A percentile compares a stretch with the other conserved stretches of the same genome.
Conservation (phyloP, 2,329 filamentous ascomycete genomes). For the Botryosphaeria dothidea region DNA sequence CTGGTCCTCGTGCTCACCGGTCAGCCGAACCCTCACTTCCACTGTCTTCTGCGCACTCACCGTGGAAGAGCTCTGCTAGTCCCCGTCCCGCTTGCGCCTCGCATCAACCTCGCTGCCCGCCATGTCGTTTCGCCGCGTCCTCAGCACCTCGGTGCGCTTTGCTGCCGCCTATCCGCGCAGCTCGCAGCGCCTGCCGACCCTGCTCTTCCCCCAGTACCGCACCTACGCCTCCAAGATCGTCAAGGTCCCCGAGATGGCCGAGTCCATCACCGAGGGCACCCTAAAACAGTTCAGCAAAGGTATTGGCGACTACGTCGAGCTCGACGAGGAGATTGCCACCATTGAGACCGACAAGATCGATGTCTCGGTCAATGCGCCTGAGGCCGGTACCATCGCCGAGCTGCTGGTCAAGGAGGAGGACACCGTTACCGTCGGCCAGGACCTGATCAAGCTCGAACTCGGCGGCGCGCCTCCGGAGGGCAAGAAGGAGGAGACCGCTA, state of each 20-base stretch:
- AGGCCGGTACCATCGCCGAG: constrained; percentile 88
- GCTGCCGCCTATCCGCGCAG: constrained; percentile 25
- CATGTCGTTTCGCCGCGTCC: constrained; percentile 18
- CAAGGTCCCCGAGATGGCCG: constrained; percentile 97
- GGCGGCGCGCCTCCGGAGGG: constrained; percentile 56
- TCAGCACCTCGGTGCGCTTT: constrained; percentile 21
- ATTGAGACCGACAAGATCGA: constrained; percentile 99
- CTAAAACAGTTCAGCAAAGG: constrained; percentile 94
- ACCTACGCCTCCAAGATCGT: constrained; percentile 71
- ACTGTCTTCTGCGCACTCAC: not conserved
- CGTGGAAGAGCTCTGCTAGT: not conserved
- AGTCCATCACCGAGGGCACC: constrained; percentile 97
- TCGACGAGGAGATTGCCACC: constrained; percentile 95
- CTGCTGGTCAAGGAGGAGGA: constrained; percentile 91
- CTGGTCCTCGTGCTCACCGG: not conserved
- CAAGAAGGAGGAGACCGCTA: constrained; percentile 53
- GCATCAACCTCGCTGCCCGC: not conserved
- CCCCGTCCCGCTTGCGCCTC: constrained; percentile 1
- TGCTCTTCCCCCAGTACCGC: constrained; percentile 33
- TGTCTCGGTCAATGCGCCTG: constrained; percentile 91
- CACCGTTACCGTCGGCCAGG: constrained; percentile 91
- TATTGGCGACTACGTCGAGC: constrained; percentile 90
- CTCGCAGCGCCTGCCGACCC: constrained; percentile 31
- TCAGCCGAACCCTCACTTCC: not conserved
- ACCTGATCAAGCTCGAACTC: constrained; percentile 80